Evolutionary conservation across 306 rosid genomes (phyloP).

Genomic region (Neltuma alba): DNA sequence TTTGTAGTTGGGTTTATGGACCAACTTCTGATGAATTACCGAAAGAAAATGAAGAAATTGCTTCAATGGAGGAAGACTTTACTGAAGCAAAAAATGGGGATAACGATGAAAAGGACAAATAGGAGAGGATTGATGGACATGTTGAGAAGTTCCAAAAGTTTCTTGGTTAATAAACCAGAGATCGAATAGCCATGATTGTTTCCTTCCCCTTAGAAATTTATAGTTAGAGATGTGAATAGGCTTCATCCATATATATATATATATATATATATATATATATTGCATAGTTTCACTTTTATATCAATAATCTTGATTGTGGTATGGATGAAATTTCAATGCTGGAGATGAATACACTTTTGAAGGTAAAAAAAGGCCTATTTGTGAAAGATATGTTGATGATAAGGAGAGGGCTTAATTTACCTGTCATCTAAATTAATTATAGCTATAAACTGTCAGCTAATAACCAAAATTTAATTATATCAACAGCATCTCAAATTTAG

Average conservation of each 20-base stretch:
- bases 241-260: not conserved
- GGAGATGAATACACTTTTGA: too few species aligned
- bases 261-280: too few species aligned
- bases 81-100: not conserved
- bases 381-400: too few species aligned
- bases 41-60: constrained; percentile 12
- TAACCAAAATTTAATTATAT: not conserved
- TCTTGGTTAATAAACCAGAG: not conserved
- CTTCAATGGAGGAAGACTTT: constrained; percentile 27
- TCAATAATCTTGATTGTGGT: too few species aligned
- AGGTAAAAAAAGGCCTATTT: too few species aligned
- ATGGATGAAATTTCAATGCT: too few species aligned
- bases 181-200: not conserved
- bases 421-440: too few species aligned
- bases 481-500: too few species aligned
- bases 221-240: not conserved
- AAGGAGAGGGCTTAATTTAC: too few species aligned
- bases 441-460: not conserved
- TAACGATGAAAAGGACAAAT: constrained; percentile 14
- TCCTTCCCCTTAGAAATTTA: too few species aligned
- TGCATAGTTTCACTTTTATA: too few species aligned
- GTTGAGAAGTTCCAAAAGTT: not conserved
- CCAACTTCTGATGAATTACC: constrained; percentile 45
- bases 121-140: not conserved
- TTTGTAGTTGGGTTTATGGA: constrained; percentile 75